phyloP scores from a whole-genome alignment of 139 green algal genomes.

The Tetratostichococcus sp. region DNA sequence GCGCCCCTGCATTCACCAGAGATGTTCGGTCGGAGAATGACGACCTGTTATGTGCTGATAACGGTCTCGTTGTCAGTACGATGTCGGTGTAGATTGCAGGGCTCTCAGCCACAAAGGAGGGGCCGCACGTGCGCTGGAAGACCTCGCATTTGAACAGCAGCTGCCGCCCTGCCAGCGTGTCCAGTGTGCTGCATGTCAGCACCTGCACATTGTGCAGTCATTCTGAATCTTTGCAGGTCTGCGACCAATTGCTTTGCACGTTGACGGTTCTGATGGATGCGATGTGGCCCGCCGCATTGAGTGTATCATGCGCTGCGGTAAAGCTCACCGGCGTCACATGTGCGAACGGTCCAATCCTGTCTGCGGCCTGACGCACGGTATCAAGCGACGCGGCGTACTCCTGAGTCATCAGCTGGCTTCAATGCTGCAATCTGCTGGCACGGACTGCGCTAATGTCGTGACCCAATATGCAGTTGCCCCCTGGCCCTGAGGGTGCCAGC shows the following conservation, averaged over 20 bases:
- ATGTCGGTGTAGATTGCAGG: too few relatives aligned
- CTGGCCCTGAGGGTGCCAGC: too few relatives aligned
- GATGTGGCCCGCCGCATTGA: too few relatives aligned
- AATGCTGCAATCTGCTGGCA: too few relatives aligned
- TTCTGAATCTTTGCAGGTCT: background rate
- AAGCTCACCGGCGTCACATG: slow-evolving; percentile 47
- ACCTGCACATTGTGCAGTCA: slow-evolving; percentile 15
- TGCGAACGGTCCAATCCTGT: slow-evolving; percentile 28
- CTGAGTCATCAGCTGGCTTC: background rate
- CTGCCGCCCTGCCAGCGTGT: slow-evolving; percentile 16
- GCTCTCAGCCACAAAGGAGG: too few relatives aligned
- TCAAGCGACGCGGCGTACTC: slow-evolving; percentile 16
- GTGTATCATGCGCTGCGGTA: background rate
- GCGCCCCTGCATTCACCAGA: slow-evolving; percentile 24
- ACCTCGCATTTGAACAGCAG: slow-evolving; percentile 73
- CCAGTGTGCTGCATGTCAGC: slow-evolving; percentile 32
- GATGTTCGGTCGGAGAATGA: background rate
- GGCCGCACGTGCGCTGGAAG: slow-evolving; percentile 47
- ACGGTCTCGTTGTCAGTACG: too few relatives aligned
- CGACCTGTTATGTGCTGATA: too few relatives aligned
- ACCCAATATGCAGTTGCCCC: too few relatives aligned
- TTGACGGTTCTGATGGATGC: too few relatives aligned
- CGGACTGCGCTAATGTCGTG: too few relatives aligned
- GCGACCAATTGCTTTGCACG: too few relatives aligned
- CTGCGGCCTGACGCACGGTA: slow-evolving; percentile 35